Percentiles rank a stretch among this genome's conserved stretches.
These are phyloP conservation scores for Baorangia bicolor DNA, from an alignment of 768 basidiomycete genomes.

Conservation along the genomic window DNA sequence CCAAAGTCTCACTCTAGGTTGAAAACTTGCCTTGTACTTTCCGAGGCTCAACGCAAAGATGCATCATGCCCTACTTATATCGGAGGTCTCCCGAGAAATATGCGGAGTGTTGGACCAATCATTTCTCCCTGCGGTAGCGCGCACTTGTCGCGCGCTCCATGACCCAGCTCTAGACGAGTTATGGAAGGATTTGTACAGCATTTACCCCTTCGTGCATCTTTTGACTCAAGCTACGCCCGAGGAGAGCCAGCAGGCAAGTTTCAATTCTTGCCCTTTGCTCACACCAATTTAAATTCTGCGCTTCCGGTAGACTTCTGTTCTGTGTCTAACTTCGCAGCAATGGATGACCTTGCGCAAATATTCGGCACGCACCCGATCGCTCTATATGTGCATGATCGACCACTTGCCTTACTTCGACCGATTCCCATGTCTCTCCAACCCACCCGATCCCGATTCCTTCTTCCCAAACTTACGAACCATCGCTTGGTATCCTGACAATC, in stretches of 20 bases:
- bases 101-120: slow-evolving; percentile 9
- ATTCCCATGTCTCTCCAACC: slow-evolving; percentile 13
- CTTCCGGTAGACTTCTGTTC: neutral
- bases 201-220: slow-evolving; percentile 22
- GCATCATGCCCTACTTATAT: slow-evolving; percentile 26
- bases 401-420: slow-evolving; percentile 6
- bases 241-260: slow-evolving; percentile 15
- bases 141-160: slow-evolving; percentile 23
- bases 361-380: slow-evolving; percentile 17
- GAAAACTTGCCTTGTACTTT: neutral
- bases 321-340: neutral
- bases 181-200: slow-evolving; percentile 23
- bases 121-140: slow-evolving; percentile 23
- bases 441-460: slow-evolving; percentile 13
- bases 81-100: slow-evolving; percentile 20
- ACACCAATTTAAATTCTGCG: neutral
- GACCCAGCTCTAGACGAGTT: slow-evolving; percentile 27
- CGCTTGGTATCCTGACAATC: slow-evolving; percentile 23
- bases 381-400: slow-evolving; percentile 23
- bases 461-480: slow-evolving; percentile 24
- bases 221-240: neutral
- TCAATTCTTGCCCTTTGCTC: neutral
- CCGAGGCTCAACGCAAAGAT: slow-evolving; percentile 3
- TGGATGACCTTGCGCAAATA: slow-evolving; percentile 25
- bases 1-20: neutral